These are phyloP conservation scores for Citrus reticulata DNA, from an alignment of 345 rosid genomes.

Conservation along the genomic window DNA sequence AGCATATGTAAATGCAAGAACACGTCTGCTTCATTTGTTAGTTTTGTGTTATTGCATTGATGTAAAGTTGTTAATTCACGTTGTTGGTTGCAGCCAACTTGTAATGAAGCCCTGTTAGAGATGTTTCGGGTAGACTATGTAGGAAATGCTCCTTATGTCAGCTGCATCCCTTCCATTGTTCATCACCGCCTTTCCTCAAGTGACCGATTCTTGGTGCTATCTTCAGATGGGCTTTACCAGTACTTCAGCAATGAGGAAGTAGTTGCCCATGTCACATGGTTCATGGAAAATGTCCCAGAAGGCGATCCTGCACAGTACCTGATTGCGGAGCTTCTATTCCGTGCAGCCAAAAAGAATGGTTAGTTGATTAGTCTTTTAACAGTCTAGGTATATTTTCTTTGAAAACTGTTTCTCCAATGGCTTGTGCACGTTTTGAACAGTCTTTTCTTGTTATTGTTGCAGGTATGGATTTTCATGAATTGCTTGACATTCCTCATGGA, in stretches of 20 bases:
- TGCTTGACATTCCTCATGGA: constrained; percentile 91
- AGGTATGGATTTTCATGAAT: constrained; percentile 96
- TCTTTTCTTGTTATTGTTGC: constrained; percentile 10
- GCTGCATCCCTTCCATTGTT: constrained; percentile 67
- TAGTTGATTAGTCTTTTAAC: constrained; percentile 10
- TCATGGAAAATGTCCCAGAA: constrained; percentile 92
- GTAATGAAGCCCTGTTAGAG: constrained; percentile 83
- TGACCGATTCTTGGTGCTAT: constrained; percentile 85
- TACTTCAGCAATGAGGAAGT: constrained; percentile 96
- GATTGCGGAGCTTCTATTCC: constrained; percentile 83
- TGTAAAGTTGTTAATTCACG: constrained; percentile 9
- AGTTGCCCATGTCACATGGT: constrained; percentile 95
- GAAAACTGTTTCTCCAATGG: too few relatives aligned
- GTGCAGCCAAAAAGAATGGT: constrained; percentile 98
- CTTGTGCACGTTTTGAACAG: not conserved
- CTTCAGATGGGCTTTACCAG: constrained; percentile 92
- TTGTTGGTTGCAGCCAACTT: constrained; percentile 59
- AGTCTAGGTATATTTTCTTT: not conserved
- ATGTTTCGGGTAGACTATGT: constrained; percentile 69
- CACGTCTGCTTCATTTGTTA: not conserved
- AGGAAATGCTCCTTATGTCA: constrained; percentile 72
- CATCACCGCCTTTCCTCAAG: constrained; percentile 88
- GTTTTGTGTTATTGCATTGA: constrained; percentile 1
- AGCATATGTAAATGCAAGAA: not conserved
- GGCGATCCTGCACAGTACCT: constrained; percentile 98